Conservation (phyloP, 352 stramenopile species). For the Pythium sukuiense region DNA sequence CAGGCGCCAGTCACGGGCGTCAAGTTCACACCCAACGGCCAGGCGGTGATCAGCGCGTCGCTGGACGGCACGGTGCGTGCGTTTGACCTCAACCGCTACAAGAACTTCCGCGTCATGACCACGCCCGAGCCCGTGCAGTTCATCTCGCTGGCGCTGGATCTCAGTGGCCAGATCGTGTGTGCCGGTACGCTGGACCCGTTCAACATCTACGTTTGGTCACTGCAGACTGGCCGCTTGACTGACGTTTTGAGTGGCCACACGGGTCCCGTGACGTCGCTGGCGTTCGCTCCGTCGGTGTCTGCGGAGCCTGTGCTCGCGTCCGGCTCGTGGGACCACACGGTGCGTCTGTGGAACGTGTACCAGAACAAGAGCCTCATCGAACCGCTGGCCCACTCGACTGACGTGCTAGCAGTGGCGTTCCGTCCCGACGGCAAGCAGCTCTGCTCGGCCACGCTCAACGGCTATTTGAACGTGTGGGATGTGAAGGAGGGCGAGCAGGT, state of each 20-base stretch:
- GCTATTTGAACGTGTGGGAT: slow-evolving; percentile 97
- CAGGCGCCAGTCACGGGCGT: slow-evolving; percentile 95
- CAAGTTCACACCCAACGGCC: slow-evolving; percentile 91
- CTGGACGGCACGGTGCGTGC: slow-evolving; percentile 98
- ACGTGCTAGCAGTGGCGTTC: slow-evolving; percentile 95
- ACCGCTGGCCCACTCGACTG: slow-evolving; percentile 91
- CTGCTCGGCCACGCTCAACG: slow-evolving; percentile 95
- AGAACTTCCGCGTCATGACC: slow-evolving; percentile 98
- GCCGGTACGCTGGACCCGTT: slow-evolving; percentile 96
- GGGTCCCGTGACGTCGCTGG: slow-evolving; percentile 94
- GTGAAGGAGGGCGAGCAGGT: slow-evolving; percentile 94
- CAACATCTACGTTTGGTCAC: slow-evolving; percentile 98
- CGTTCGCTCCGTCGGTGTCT: slow-evolving; percentile 87
- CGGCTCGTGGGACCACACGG: slow-evolving; percentile 98
- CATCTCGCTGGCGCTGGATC: slow-evolving; percentile 96
- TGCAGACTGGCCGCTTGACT: slow-evolving; percentile 96
- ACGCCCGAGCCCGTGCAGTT: slow-evolving; percentile 98
- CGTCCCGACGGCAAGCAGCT: slow-evolving; percentile 96
- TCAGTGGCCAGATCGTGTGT: slow-evolving; percentile 94
- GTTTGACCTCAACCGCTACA: slow-evolving; percentile 98
- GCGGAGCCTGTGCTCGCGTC: slow-evolving; percentile 91
- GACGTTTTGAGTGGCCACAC: slow-evolving; percentile 98
- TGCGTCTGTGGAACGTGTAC: slow-evolving; percentile 98
- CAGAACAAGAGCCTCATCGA: slow-evolving; percentile 94
- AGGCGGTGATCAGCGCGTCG: slow-evolving; percentile 95